Base-by-base conservation (phyloP, 2,329 filamentous ascomycete species). In the Fusarium papillatum region DNA sequence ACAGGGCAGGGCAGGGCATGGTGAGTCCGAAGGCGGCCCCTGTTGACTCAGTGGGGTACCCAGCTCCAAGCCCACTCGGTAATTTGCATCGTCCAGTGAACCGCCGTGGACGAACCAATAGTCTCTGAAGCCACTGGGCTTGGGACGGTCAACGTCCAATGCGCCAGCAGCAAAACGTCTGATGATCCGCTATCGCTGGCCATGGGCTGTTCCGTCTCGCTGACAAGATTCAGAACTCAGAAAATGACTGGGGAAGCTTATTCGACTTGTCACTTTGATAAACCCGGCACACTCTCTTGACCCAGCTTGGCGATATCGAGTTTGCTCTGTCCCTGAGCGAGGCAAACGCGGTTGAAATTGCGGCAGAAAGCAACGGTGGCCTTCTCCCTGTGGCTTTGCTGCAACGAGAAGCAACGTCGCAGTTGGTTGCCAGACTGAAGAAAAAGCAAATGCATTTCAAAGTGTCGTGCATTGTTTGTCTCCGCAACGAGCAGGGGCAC, bases 391-490 rank as follows among this genome's bases (percentile, higher is more conserved):
- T 19, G 29, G 26, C 34, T 29, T 24, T 31, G 11, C 24, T 65
- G 36, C 48, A 22, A 14, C 24, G 39, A 57, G 34, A 22, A 43
- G 22, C 26, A 38, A 64, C 41, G 22, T 50, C 16, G 26, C 46
- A 34, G 26, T 34, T n/a, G 48, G 38, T 7, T 16, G 17, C 14
- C 19, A 65, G 19, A 31, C 24, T 34, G 16, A 53, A 53, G 43
- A 66, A 74, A 70, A 76, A 74, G 53, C 43, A 74, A 66, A 59
- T 38, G 41, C 59, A 34, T 41, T 38, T 16, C 38, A 13, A 29
- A 73, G 61, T 68, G 57, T 68, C 60, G 39, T 64, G 70, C 57
- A 75, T 75, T 64, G 48, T 61, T 75, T 64, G 48, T 61, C 39
- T 69, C 38, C 70, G 64, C 59, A 71, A 39, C 31, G 36, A 71